A percentile compares a stretch with the other conserved stretches of the same genome.
Conservation (phyloP, 176 grass and related monocot genomes). For the Urochloa ruziziensis region DNA sequence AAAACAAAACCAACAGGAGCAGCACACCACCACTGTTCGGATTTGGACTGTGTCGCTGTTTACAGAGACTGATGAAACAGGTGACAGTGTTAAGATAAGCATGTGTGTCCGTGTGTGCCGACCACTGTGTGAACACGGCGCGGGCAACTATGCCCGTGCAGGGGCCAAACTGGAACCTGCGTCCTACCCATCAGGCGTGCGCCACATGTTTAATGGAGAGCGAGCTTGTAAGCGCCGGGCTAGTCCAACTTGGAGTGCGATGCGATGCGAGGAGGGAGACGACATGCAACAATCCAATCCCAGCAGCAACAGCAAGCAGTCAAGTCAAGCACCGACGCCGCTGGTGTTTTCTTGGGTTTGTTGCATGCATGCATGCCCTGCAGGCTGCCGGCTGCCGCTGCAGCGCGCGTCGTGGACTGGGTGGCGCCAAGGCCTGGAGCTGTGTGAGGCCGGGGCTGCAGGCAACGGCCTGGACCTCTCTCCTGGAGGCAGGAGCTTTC, state of each 20-base stretch:
- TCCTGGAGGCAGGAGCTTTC: too few relatives aligned
- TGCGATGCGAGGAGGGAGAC: too few relatives aligned
- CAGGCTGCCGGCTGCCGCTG: neutral
- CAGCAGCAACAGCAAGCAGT: neutral
- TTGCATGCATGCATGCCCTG: neutral
- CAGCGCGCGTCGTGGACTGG: neutral
- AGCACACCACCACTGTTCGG: neutral
- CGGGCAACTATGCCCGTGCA: neutral
- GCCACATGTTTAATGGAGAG: neutral
- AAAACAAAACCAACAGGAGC: neutral
- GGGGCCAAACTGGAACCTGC: neutral
- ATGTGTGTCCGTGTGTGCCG: neutral
- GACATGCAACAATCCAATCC: neutral
- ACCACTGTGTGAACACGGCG: neutral
- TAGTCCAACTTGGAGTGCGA: neutral
- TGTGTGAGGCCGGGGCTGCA: too few relatives aligned
- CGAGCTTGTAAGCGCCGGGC: too few relatives aligned
- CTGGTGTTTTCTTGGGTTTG: neutral
- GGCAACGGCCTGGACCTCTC: too few relatives aligned
- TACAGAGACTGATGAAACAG: neutral
- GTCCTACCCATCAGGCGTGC: neutral
- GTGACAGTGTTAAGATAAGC: slow-evolving; percentile 12
- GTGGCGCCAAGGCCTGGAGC: neutral
- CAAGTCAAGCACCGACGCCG: slow-evolving; percentile 1
- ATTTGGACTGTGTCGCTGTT: neutral